Conservation (phyloP, 805 yeast species). For the Candida ortonii region DNA sequence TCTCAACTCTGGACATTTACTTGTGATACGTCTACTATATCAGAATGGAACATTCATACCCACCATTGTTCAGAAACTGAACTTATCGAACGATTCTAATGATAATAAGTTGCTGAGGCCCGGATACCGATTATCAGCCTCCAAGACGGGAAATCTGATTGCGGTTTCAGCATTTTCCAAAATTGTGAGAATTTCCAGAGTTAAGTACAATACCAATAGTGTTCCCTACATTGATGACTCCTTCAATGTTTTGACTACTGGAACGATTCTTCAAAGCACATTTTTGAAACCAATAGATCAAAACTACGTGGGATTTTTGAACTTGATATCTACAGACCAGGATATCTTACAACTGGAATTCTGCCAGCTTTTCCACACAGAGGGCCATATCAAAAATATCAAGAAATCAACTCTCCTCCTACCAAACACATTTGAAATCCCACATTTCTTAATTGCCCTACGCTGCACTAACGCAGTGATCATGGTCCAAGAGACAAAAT, state of each 20-base stretch:
- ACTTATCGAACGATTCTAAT: conserved; percentile 7
- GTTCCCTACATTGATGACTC: conserved; percentile 20
- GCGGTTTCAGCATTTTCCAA: conserved; percentile 26
- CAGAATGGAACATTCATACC: conserved; percentile 22
- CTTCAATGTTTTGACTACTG: conserved; percentile 23
- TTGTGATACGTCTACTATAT: conserved; percentile 21
- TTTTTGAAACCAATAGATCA: conserved; percentile 23
- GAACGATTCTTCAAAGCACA: conserved; percentile 22
- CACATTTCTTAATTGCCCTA: conserved; percentile 27
- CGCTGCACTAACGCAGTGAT: conserved; percentile 25
- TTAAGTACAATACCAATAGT: conserved; percentile 19
- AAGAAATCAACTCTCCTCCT: conserved; percentile 23
- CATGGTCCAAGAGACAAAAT: conserved; percentile 25
- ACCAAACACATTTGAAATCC: conserved; percentile 28
- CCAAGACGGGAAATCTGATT: conserved; percentile 19
- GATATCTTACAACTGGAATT: conserved; percentile 25
- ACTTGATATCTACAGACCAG: conserved; percentile 21
- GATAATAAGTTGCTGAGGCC: conserved; percentile 13
- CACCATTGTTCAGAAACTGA: conserved; percentile 20
- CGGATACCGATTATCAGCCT: conserved; percentile 19
- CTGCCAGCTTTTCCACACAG: conserved; percentile 22
- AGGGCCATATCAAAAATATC: conserved; percentile 12
- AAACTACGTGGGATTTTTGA: conserved; percentile 23
- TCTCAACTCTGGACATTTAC: conserved; percentile 21
- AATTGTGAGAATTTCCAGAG: conserved; percentile 17